Evolutionary conservation across 176 grass and related monocot genomes (phyloP), one percentile per base, ranked within the genome.

Genomic region (Carex myosuroides): DNA sequence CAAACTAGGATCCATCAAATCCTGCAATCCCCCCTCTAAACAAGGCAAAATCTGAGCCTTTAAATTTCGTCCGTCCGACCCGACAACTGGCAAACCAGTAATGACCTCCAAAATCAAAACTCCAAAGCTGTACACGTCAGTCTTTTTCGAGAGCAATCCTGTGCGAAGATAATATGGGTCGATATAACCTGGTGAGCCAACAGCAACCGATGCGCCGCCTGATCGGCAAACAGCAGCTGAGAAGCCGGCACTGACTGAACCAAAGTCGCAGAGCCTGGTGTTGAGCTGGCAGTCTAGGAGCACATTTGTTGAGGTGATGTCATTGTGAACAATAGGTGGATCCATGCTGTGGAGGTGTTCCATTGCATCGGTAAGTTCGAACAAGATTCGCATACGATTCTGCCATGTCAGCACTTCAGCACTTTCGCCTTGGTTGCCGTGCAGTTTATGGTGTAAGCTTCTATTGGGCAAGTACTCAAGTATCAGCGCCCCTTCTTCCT

Each of bases 101-200:
- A 98, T 7, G 79, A 69, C 79, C 69, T 94, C 92, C 81, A 98
- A 87, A 21, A 94, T 64, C 3, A 98, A 60, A 54, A 94, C 95
- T 8, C 95, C 95, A 81, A 98, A 98, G 89, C 90, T 90, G 82
- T 94, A 98, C 3, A 94, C 88, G 56, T 98, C 95, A 20, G 85
- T 93, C 55, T 88, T 93, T 81, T 89, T 91, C 20, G 95, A 94
- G 24, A 85, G 87, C 79, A 98, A 80, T 83, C 95, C 95, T 5
- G 95, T 94, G 24, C 90, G 95, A 78, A 98, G 89, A 89, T 90
- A 98, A 88, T 88, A 90, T 3, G 95, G 95, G 79, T 98, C 95
- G 30, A 64, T 53, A 88, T 98, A 98, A 2, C 95, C 95, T 44
- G 92, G 95, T 2, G 95, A 94, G 7, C 90, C 92, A n/a, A 94